A percentile compares a stretch with the other conserved stretches of the same genome.
phyloP scores from a whole-genome alignment of 768 basidiomycete genomes.

The Lactifluus rugatus region DNA sequence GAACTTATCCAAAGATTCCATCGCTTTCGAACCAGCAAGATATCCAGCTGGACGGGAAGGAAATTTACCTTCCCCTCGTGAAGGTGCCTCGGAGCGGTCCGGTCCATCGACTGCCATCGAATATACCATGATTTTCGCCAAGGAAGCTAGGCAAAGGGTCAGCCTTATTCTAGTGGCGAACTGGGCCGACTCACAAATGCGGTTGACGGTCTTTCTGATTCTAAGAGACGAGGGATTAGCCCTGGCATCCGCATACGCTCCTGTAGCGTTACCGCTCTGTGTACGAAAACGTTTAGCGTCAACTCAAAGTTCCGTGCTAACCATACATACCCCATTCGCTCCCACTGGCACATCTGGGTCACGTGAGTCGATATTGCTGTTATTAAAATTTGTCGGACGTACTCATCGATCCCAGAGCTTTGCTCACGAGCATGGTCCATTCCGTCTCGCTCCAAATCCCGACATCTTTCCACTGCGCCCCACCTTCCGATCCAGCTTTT shows the following conservation, averaged over 20 bases:
- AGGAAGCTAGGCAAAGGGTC: constrained; percentile 27
- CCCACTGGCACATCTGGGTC: constrained; percentile 62
- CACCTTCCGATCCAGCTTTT: constrained; percentile 44
- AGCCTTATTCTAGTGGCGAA: background rate
- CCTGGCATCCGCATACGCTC: constrained; percentile 57
- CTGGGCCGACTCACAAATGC: constrained; percentile 39
- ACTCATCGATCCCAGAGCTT: constrained; percentile 78
- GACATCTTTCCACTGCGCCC: constrained; percentile 65
- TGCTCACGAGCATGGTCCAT: constrained; percentile 75
- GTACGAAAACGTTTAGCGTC: constrained; percentile 9
- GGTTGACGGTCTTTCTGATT: constrained; percentile 62
- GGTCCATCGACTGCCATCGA: constrained; percentile 81
- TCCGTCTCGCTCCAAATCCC: constrained; percentile 84
- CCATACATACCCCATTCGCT: constrained; percentile 42
- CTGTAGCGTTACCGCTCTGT: constrained; percentile 56
- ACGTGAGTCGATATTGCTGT: background rate
- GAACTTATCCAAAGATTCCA: constrained; percentile 79
- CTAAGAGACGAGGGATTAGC: constrained; percentile 46
- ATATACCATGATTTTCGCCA: constrained; percentile 82
- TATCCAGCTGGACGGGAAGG: constrained; percentile 39
- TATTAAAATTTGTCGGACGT: constrained; percentile 20
- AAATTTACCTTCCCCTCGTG: constrained; percentile 21
- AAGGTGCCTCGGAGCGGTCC: constrained; percentile 35
- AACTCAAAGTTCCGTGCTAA: background rate
- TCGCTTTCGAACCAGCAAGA: constrained; percentile 75